phyloP scores from a whole-genome alignment of 2,329 filamentous ascomycete species.

The Colletotrichum camelliae region DNA sequence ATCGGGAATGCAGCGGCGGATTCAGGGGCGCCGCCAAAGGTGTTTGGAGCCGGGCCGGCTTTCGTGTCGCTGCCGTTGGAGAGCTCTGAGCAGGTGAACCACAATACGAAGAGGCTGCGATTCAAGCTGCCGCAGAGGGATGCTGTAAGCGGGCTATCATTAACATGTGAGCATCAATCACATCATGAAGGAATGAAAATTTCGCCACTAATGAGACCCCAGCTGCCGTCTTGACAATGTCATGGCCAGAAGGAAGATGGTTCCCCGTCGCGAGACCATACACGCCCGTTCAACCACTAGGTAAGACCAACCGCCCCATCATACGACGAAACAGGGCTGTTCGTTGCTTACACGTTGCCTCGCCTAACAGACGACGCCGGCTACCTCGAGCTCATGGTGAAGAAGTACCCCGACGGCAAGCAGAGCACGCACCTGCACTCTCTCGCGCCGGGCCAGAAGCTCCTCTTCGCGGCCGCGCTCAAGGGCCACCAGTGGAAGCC shows the following conservation, averaged over 20 bases:
- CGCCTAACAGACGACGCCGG: constrained; percentile 56
- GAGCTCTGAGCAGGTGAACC: constrained; percentile 80
- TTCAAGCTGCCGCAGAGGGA: constrained; percentile 87
- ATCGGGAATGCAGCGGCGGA: constrained; percentile 23
- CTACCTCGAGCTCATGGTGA: constrained; percentile 68
- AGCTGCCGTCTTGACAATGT: constrained; percentile 26
- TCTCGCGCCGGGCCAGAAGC: constrained; percentile 63
- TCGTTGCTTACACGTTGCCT: neutral
- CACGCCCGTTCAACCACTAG: constrained; percentile 63
- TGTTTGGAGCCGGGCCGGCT: constrained; percentile 40
- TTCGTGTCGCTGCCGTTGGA: constrained; percentile 84
- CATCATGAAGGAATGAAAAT: constrained; percentile 65
- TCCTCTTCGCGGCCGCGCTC: constrained; percentile 63
- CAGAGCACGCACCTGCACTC: constrained; percentile 71
- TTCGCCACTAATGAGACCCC: constrained; percentile 61
- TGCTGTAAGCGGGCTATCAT: constrained; percentile 79
- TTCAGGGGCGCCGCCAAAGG: constrained; percentile 3
- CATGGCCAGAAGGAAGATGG: constrained; percentile 61
- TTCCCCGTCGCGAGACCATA: constrained; percentile 69
- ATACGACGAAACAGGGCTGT: neutral
- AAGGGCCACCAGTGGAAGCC: constrained; percentile 60
- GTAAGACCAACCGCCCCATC: constrained; percentile 33
- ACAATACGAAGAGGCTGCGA: constrained; percentile 92
- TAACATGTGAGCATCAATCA: constrained; percentile 91
- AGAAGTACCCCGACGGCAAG: constrained; percentile 71